phyloP scores from a whole-genome alignment of 495 filamentous ascomycete species.

The Xylaria acuta region DNA sequence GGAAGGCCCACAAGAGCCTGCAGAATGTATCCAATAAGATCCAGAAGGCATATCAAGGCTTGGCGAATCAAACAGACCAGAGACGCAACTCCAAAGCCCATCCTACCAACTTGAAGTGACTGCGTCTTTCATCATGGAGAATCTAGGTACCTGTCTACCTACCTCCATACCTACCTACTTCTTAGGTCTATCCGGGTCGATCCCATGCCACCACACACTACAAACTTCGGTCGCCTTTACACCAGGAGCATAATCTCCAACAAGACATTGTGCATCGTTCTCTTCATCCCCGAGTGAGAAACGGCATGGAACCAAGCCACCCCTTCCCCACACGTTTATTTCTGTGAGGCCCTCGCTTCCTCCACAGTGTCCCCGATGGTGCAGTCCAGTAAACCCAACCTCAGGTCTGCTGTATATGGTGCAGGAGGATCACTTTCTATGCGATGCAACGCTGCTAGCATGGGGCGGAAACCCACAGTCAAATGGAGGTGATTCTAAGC shows the following conservation, averaged over 20 bases:
- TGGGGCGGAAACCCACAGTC: neutral
- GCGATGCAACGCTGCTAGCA: neutral
- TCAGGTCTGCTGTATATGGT: neutral
- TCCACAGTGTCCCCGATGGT: neutral
- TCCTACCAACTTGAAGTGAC: neutral
- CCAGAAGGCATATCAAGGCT: neutral
- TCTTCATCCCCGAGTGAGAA: neutral
- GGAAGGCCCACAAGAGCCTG: slow-evolving; percentile 35
- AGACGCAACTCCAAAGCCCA: neutral
- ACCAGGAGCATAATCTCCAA: neutral
- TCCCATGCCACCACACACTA: neutral
- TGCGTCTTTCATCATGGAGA: neutral
- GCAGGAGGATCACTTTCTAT: neutral
- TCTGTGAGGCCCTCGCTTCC: neutral
- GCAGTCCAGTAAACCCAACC: neutral
- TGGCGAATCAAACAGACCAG: neutral
- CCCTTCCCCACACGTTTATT: no score
- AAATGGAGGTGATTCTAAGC: neutral
- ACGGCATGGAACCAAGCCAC: no score
- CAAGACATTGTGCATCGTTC: neutral
- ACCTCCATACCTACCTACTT: neutral
- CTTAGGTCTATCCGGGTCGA: neutral
- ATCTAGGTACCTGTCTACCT: no score
- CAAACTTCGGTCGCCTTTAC: neutral
- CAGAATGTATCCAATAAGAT: neutral